These are phyloP conservation scores for Penicillium sp. DNA, from an alignment of 2,329 filamentous ascomycete species.

Conservation along the genomic window DNA sequence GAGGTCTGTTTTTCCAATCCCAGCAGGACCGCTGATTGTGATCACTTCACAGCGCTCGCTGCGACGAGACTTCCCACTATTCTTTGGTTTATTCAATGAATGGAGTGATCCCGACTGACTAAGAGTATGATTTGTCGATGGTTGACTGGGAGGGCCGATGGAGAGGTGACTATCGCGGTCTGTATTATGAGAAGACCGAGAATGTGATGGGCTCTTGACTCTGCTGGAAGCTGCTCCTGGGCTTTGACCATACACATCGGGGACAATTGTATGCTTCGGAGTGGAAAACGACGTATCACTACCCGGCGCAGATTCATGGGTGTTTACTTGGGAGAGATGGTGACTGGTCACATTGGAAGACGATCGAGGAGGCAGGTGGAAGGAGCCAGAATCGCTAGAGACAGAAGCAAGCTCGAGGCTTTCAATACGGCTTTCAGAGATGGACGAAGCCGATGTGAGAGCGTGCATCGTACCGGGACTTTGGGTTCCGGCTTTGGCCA, in stretches of 20 bases:
- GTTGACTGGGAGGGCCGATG: constrained; percentile 32
- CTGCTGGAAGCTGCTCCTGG: constrained; percentile 22
- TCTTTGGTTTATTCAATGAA: constrained; percentile 40
- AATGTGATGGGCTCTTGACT: constrained; percentile 40
- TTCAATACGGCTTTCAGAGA: constrained; percentile 53
- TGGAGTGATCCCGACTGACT: constrained; percentile 35
- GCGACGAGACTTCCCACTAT: constrained; percentile 51
- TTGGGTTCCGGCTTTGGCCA: constrained; percentile 34
- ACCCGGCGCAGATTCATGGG: constrained; percentile 38
- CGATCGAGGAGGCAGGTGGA: constrained; percentile 39
- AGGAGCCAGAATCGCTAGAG: constrained; percentile 56
- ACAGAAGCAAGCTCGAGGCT: constrained; percentile 51
- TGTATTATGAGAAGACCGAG: constrained; percentile 36
- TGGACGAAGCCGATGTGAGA: constrained; percentile 55
- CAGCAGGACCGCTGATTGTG: constrained; percentile 56
- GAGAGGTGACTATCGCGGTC: constrained; percentile 33
- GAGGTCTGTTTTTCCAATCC: constrained; percentile 61
- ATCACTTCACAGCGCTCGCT: constrained; percentile 61
- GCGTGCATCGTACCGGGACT: constrained; percentile 46
- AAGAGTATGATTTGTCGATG: constrained; percentile 33
- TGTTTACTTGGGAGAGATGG: constrained; percentile 31
- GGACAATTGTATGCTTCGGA: constrained; percentile 25
- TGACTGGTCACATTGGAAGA: constrained; percentile 38
- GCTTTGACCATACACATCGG: constrained; percentile 13
- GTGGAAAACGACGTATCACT: constrained; percentile 38